A percentile compares a stretch with the other conserved stretches of the same genome.
Conservation (phyloP, 140 eudicot genomes). For the Oenanthe javanica region DNA sequence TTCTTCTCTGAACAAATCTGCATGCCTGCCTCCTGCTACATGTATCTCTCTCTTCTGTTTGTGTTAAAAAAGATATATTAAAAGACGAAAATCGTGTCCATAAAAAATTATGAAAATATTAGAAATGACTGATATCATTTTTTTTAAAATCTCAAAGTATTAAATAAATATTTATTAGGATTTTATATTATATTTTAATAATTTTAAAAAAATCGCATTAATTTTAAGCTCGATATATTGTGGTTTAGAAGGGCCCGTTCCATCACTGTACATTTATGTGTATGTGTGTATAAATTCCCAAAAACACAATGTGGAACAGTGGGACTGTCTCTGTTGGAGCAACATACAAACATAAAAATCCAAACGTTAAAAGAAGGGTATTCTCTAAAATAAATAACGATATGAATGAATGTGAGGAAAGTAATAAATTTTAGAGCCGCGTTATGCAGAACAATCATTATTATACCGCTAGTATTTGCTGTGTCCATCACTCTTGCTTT, state of each 20-base stretch:
- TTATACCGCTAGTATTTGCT: not conserved
- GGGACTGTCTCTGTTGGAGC: not conserved
- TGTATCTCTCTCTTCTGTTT: not conserved
- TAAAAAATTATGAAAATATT: too few relatives aligned
- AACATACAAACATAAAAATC: not conserved
- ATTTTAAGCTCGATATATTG: too few relatives aligned
- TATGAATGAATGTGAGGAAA: not conserved
- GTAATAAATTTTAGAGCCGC: conserved; percentile 6
- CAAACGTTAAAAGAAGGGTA: not conserved
- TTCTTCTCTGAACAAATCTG: conserved; percentile 7
- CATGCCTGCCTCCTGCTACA: conserved; percentile 7
- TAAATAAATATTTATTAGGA: too few relatives aligned
- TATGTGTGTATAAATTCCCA: not conserved
- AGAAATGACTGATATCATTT: too few relatives aligned
- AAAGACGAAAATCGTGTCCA: not conserved
- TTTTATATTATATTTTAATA: too few relatives aligned
- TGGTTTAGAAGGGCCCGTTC: too few relatives aligned
- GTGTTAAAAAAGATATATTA: not conserved
- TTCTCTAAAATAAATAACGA: not conserved
- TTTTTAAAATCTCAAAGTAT: too few relatives aligned
- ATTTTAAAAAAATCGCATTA: too few relatives aligned
- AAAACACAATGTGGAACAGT: conserved; percentile 11
- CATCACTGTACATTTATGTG: too few relatives aligned
- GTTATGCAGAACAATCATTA: conserved; percentile 6
- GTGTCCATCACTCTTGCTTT: not conserved